A percentile compares a stretch with the other conserved stretches of the same genome.
These are phyloP conservation scores for Phyllosticta ampelicida DNA, from an alignment of 2,329 filamentous ascomycete species.

Conservation along the genomic window DNA sequence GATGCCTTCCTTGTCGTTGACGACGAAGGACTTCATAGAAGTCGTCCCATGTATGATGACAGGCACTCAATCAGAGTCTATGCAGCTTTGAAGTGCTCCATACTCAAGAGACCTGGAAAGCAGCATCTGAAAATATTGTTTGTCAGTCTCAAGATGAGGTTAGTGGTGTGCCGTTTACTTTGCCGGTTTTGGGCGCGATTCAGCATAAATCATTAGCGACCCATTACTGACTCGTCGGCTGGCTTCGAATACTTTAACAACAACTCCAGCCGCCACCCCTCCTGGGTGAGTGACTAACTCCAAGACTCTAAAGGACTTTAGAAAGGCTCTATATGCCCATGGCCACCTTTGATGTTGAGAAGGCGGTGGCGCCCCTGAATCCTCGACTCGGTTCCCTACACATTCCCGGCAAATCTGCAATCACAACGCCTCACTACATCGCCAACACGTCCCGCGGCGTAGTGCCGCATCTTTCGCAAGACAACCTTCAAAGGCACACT, in stretches of 20 bases:
- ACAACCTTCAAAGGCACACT: conserved; percentile 59
- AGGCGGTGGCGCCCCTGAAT: conserved; percentile 27
- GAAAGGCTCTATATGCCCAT: conserved; percentile 22
- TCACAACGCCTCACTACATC: conserved; percentile 76
- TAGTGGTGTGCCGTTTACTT: background rate
- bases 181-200: background rate
- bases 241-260: background rate
- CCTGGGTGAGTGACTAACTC: background rate
- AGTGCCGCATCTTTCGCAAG: conserved; percentile 80
- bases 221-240: background rate
- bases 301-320: background rate
- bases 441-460: conserved; percentile 71
- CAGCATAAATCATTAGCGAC: background rate
- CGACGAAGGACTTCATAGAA: no score
- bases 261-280: background rate
- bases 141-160: no score
- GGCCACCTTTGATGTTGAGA: conserved; percentile 35
- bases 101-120: no score
- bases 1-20: no score
- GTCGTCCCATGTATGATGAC: no score
- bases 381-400: conserved; percentile 59
- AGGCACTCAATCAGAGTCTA: no score
- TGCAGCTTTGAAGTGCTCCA: no score
- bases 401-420: conserved; percentile 50
- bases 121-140: no score